A percentile compares a stretch with the other conserved stretches of the same genome.
Evolutionary conservation across 148 eudicot genomes (phyloP).

Genomic region (Bassia scoparia): DNA sequence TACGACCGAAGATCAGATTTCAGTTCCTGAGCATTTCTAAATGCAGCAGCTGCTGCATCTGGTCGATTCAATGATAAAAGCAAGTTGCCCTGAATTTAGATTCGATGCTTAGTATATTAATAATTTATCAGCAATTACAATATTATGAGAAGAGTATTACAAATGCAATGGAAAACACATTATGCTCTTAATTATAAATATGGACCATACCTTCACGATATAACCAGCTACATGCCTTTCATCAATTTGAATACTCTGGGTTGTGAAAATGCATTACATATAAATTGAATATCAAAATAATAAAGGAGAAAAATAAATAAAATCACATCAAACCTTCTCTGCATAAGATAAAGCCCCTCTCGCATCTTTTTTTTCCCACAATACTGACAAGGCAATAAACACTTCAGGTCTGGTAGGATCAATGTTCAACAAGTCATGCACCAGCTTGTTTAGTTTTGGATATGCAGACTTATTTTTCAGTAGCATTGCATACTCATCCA

Average conservation of each 20-base stretch:
- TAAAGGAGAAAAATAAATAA: conserved; percentile 11
- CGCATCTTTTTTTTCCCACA: conserved; percentile 95
- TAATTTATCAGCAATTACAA: neutral
- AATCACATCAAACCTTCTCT: conserved; percentile 57
- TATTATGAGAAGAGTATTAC: neutral
- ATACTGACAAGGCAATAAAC: conserved; percentile 80
- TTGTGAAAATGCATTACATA: conserved; percentile 20
- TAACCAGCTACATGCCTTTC: conserved; percentile 89
- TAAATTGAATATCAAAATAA: conserved; percentile 1
- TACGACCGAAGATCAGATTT: conserved; percentile 97
- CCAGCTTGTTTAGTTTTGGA: conserved; percentile 77
- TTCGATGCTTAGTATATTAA: neutral
- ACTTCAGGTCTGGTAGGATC: conserved; percentile 92
- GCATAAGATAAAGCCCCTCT: conserved; percentile 79
- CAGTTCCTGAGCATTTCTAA: conserved; percentile 78
- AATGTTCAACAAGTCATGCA: conserved; percentile 77
- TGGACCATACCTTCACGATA: conserved; percentile 70
- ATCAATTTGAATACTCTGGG: conserved; percentile 88
- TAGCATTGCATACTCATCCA: conserved; percentile 99
- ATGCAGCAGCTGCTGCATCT: conserved; percentile 80
- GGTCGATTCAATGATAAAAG: conserved; percentile 85
- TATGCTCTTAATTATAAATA: neutral
- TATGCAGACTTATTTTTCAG: conserved; percentile 75
- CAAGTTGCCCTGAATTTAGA: conserved; percentile 71
- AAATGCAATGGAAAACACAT: no score